Evolutionary conservation across 768 basidiomycete species (phyloP).

Genomic region (Auriscalpium vulgare): DNA sequence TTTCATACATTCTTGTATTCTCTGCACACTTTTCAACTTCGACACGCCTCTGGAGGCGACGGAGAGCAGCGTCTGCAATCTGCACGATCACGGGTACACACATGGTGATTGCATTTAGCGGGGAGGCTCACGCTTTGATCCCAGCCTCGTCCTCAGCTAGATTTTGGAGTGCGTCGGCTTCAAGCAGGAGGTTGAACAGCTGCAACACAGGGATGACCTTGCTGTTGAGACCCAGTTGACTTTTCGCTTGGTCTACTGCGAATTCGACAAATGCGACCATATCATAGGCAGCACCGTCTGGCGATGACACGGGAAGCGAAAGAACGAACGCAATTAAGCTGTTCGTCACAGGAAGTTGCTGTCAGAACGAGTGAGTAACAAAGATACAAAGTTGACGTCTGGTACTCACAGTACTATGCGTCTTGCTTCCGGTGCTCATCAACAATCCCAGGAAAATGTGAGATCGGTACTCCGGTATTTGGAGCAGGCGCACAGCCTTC

Average conservation of each 20-base stretch:
- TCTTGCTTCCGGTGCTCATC: slow-evolving; percentile 75
- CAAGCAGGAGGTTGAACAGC: slow-evolving; percentile 65
- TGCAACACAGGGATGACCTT: slow-evolving; percentile 80
- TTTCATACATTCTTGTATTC: slow-evolving; percentile 78
- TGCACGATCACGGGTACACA: slow-evolving; percentile 20
- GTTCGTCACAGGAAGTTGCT: slow-evolving; percentile 64
- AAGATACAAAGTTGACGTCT: slow-evolving; percentile 7
- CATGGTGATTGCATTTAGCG: not conserved
- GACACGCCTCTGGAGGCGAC: slow-evolving; percentile 55
- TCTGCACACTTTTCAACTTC: slow-evolving; percentile 73
- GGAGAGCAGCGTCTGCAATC: slow-evolving; percentile 45
- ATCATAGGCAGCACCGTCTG: slow-evolving; percentile 31
- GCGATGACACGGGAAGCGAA: slow-evolving; percentile 36
- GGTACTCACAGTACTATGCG: slow-evolving; percentile 70
- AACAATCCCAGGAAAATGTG: slow-evolving; percentile 64
- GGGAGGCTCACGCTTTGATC: slow-evolving; percentile 38
- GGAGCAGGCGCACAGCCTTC: slow-evolving; percentile 56
- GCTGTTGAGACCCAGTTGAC: slow-evolving; percentile 53
- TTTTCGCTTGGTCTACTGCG: slow-evolving; percentile 45
- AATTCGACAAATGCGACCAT: slow-evolving; percentile 47
- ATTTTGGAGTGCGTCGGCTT: slow-evolving; percentile 50
- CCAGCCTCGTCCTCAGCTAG: slow-evolving; percentile 42
- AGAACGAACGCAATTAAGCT: slow-evolving; percentile 54
- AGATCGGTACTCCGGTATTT: slow-evolving; percentile 52
- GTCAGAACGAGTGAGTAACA: slow-evolving; percentile 14